These are phyloP conservation scores for Astrothelium macrocarpum DNA, from an alignment of 495 filamentous ascomycete genomes.

Conservation along the genomic window DNA sequence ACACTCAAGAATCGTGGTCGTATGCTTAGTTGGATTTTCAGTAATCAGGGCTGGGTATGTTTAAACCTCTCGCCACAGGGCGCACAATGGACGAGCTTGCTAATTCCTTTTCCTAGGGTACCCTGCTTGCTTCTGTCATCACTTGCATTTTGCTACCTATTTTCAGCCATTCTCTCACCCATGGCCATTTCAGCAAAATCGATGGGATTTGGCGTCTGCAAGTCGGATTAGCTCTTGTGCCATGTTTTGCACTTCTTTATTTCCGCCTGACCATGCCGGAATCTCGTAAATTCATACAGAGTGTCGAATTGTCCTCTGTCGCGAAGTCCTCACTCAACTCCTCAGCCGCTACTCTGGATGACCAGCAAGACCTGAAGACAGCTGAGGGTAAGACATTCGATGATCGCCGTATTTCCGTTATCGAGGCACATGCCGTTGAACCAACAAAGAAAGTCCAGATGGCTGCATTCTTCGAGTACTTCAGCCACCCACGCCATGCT, in stretches of 20 bases:
- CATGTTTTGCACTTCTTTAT: constrained; percentile 15
- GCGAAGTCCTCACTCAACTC: not conserved
- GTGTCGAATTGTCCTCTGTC: not conserved
- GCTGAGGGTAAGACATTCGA: constrained; percentile 6
- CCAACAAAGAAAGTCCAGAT: constrained; percentile 12
- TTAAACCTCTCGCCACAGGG: not conserved
- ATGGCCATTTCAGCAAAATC: constrained; percentile 9
- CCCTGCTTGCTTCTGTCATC: constrained; percentile 6
- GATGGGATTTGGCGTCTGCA: constrained; percentile 21
- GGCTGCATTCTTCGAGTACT: constrained; percentile 22
- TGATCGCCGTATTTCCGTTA: constrained; percentile 7
- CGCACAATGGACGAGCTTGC: not conserved
- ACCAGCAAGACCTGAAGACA: not conserved
- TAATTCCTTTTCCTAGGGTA: not conserved
- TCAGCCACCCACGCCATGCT: constrained; percentile 21
- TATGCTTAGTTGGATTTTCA: constrained; percentile 12
- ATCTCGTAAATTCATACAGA: constrained; percentile 18
- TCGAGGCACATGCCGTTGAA: not conserved
- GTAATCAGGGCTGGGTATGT: constrained; percentile 8
- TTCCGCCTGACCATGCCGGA: constrained; percentile 24
- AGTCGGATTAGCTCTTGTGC: constrained; percentile 22
- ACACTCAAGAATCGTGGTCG: constrained; percentile 10
- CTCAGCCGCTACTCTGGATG: not conserved
- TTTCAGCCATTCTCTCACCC: constrained; percentile 5
- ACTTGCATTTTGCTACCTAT: not conserved